Base-by-base conservation (phyloP, 2,329 filamentous ascomycete genomes). In the Xylaria sp. region DNA sequence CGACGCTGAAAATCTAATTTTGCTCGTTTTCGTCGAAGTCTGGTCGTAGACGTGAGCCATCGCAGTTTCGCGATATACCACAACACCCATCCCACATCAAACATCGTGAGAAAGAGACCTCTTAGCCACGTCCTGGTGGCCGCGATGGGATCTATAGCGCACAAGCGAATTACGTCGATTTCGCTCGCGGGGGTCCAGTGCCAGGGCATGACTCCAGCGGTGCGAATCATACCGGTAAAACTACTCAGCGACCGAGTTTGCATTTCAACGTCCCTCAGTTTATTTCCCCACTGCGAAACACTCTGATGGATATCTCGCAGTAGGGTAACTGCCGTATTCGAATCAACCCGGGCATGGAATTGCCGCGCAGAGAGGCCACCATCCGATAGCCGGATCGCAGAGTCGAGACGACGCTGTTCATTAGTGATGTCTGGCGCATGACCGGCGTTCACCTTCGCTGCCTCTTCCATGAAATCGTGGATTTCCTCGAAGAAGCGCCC, bases 401-500 rank as follows among this genome's bases (percentile, higher is more conserved):
- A 30, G 50, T 57, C 48, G 27, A 54, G 60, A 24, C 60, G 56
- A 12, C 12, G 47, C 9, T 66, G 21, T 14, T 63, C 61, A 45
- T 66, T 56, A 14, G 48, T 50, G 6, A 48, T 61, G 12, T 45
- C 19, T 4, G 51, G 65, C 1, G 60, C 63, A 21, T 56, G 32
- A 8, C 21, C n/a, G 9, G 21, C n/a, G 21, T 55, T 36, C 11
- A 65, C 63, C 14, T 39, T 48, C 8, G 48, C 21, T 34, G 68
- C 65, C 7, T 34, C n/a, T n/a, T 63, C 50, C 36, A 70, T 36
- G 36, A 78, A 75, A 2, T 71, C 56, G 6, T 72, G 61, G 3
- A 74, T 58, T 50, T 80, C 77, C 11, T 76, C 74, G 14, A 76
- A 75, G 19, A 77, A 75, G 2, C 45, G 50, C 7, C 61, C 71